A percentile compares a stretch with the other conserved stretches of the same genome.
phyloP scores from a whole-genome alignment of 257 asterid genomes.

The Ehretia macrophylla region DNA sequence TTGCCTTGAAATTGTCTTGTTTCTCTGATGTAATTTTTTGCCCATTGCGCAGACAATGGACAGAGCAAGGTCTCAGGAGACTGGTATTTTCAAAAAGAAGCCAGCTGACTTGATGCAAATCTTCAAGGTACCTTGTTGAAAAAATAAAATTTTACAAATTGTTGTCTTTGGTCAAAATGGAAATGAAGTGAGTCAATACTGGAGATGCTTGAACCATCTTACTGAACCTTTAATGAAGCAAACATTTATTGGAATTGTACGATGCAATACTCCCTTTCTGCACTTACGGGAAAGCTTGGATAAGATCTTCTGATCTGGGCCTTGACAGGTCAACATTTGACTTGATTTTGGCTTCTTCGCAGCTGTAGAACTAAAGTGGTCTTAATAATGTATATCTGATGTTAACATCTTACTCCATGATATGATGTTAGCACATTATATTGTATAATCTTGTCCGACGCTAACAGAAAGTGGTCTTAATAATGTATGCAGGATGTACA shows the following conservation, averaged over 20 bases:
- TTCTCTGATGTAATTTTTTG: background rate
- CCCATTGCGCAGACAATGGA: slow-evolving; percentile 72
- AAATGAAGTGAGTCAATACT: too few relatives aligned
- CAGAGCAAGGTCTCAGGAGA: slow-evolving; percentile 80
- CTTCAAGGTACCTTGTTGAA: slow-evolving; percentile 58
- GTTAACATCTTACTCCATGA: too few relatives aligned
- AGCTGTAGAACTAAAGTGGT: slow-evolving; percentile 1
- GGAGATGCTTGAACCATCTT: too few relatives aligned
- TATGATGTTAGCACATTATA: background rate
- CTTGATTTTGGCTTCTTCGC: background rate
- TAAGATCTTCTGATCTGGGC: too few relatives aligned
- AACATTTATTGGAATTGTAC: too few relatives aligned
- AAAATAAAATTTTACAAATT: background rate
- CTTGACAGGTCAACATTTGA: too few relatives aligned
- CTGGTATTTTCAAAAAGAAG: slow-evolving; percentile 78
- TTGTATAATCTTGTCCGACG: background rate
- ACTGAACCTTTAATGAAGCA: too few relatives aligned
- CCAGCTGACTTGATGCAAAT: slow-evolving; percentile 87
- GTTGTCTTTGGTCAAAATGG: background rate
- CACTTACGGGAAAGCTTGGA: too few relatives aligned
- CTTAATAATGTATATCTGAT: too few relatives aligned
- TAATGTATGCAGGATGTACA: slow-evolving; percentile 75
- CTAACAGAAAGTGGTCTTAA: background rate
- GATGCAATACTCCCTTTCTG: too few relatives aligned
- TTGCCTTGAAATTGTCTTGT: background rate